Evolutionary conservation across 148 eudicot genomes (phyloP).

Genomic region (Polygonum maritimum): DNA sequence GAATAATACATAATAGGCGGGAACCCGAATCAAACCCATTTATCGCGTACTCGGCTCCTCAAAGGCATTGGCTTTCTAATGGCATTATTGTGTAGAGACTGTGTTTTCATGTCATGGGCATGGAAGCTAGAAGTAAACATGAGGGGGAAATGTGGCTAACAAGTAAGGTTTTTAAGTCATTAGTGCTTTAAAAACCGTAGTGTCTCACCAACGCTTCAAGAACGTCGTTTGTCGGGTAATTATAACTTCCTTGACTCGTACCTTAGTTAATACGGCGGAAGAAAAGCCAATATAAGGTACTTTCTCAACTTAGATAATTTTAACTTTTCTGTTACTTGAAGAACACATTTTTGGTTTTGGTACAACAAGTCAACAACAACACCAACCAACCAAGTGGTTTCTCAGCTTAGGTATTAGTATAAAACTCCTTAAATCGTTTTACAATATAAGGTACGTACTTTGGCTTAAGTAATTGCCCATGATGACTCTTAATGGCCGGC

Average conservation of each 20-base stretch:
- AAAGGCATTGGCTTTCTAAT: conserved; percentile 18
- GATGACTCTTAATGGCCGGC: too few relatives aligned
- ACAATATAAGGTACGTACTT: too few relatives aligned
- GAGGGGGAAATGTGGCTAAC: conserved; percentile 6
- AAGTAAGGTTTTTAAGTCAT: conserved; percentile 3
- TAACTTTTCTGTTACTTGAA: too few relatives aligned
- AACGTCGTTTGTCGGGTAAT: conserved; percentile 60
- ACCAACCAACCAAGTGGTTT: too few relatives aligned
- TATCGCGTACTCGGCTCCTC: conserved; percentile 20
- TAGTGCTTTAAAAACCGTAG: conserved; percentile 41
- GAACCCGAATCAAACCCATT: conserved; percentile 29
- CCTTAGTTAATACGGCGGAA: too few relatives aligned
- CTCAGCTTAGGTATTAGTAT: too few relatives aligned
- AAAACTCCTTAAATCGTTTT: too few relatives aligned
- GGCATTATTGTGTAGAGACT: conserved; percentile 33
- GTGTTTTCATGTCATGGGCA: conserved; percentile 21
- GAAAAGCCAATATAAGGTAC: too few relatives aligned
- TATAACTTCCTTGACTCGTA: conserved; percentile 71
- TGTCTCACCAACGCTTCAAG: conserved; percentile 89
- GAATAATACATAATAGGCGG: conserved; percentile 18
- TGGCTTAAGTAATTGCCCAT: too few relatives aligned
- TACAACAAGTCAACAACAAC: too few relatives aligned
- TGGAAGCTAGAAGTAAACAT: conserved; percentile 20
- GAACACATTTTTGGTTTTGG: too few relatives aligned
- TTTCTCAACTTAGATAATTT: too few relatives aligned